A percentile compares a stretch with the other conserved stretches of the same genome.
These are phyloP conservation scores for Lipomyces oligophaga DNA, from an alignment of 805 yeast species.

Conservation along the genomic window DNA sequence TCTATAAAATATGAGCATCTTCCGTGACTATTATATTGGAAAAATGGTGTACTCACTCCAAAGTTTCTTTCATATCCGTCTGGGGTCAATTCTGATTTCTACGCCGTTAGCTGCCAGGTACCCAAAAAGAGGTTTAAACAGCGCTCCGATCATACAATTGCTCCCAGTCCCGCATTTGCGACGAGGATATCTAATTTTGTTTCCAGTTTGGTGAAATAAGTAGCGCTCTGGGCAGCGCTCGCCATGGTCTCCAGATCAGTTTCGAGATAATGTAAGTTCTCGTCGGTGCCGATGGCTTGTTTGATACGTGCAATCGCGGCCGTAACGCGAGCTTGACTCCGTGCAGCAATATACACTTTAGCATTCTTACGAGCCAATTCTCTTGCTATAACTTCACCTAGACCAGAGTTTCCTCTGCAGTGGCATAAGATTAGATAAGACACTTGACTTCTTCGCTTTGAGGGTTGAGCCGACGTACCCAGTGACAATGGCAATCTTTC, in stretches of 20 bases:
- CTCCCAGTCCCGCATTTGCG: conserved; percentile 66
- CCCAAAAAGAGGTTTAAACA: not conserved
- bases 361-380: conserved; percentile 25
- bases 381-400: conserved; percentile 23
- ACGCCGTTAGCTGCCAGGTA: not conserved
- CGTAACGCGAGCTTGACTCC: conserved; percentile 16
- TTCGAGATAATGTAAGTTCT: conserved; percentile 17
- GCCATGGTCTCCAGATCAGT: conserved; percentile 21
- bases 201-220: conserved; percentile 43
- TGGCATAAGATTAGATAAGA: not conserved
- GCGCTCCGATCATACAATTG: conserved; percentile 14
- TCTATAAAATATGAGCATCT: too few species aligned
- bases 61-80: conserved; percentile 26
- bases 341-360: conserved; percentile 23
- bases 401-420: conserved; percentile 23
- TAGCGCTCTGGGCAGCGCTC: conserved; percentile 17
- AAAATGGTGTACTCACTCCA: conserved; percentile 15
- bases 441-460: too few species aligned
- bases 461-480: conserved; percentile 14
- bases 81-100: conserved; percentile 18
- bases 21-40: not conserved
- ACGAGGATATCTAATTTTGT: conserved; percentile 54
- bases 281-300: conserved; percentile 7
- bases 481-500: conserved; percentile 23
- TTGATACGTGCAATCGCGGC: conserved; percentile 23